Percentiles rank a stretch among this genome's conserved stretches.
phyloP scores from a whole-genome alignment of 148 eudicot species.

The Salicornia ramosissima region DNA sequence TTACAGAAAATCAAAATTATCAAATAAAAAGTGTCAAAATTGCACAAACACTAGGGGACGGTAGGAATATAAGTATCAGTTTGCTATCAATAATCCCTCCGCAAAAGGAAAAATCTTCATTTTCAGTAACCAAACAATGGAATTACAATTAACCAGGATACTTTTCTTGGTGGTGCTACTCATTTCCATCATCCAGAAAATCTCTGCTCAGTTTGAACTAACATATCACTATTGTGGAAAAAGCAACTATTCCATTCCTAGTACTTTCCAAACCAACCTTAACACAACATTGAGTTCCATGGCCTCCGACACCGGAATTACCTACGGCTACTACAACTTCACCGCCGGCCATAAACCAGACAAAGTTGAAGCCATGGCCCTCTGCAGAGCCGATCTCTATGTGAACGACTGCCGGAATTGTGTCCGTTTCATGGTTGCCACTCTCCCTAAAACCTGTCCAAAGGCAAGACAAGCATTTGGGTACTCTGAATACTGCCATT shows the following conservation, averaged over 20 bases:
- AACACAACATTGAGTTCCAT: conserved; percentile 14
- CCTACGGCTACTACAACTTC: conserved; percentile 41
- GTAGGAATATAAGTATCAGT: no score
- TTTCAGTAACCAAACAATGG: no score
- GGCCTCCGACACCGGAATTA: conserved; percentile 20
- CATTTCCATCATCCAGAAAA: no score
- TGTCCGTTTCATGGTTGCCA: neutral
- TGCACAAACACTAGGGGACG: no score
- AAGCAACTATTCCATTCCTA: conserved; percentile 22
- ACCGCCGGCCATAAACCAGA: conserved; percentile 29
- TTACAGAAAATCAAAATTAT: no score
- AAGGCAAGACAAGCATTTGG: conserved; percentile 24
- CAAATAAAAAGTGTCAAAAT: no score
- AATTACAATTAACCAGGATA: no score
- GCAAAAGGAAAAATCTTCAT: no score
- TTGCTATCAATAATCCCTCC: no score
- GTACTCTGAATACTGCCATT: conserved; percentile 19
- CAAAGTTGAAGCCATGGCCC: conserved; percentile 23
- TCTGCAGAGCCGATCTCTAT: conserved; percentile 26
- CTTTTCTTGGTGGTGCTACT: no score
- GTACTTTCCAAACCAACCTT: conserved; percentile 25
- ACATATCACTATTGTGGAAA: neutral
- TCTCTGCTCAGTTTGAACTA: no score
- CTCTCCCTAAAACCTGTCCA: conserved; percentile 15
- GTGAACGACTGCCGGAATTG: conserved; percentile 17